Base-by-base conservation (phyloP, 2,329 filamentous ascomycete genomes). In the Orbilia ellipsospora region DNA sequence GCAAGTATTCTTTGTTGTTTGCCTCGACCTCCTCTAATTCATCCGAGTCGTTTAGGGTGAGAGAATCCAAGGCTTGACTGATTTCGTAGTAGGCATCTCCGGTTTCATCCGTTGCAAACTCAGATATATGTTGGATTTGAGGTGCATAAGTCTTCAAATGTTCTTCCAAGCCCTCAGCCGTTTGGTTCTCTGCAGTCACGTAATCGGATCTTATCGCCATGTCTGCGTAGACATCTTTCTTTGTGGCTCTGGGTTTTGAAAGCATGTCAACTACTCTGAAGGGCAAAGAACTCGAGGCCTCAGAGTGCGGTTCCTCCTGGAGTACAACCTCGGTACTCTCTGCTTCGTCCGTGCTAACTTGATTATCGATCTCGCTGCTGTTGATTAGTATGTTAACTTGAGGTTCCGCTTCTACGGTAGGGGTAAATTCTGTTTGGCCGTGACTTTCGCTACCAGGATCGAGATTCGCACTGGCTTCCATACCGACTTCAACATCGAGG, bases 231-330 rank as follows among this genome's bases (percentile, higher is more conserved):
- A 5, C 1, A 28, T 60, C 18, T 12, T 31, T 7, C 28, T n/a
- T n/a, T 13, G 8, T n/a, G 15, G 4, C 4, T 1, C 6, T 16
- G 4, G 36, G 18, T 10, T 45, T 45, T 2, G 6, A 31, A 2
- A 60, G 40, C 0, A 60, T 23, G n/a, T 60, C 56, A 13, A n/a
- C 56, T 60, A 60, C 56, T 60, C 56, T n/a, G 36, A 60, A 60
- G 1, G 56, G 56, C 18, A 60, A 48, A 10, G 31, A 7, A 7
- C 10, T 26, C n/a, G 56, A 28, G 36, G 16, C 18, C n/a, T 48
- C 56, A 28, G 12, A 5, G 4, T 2, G 8, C 16, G 2, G 12
- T n/a, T 23, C 40, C 26, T 48, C 40, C 13, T 28, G 18, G 16
- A 31, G 18, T 45, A 60, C 10, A 7, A 8, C 8, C n/a, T 5